These are phyloP conservation scores for Canariomyces notabilis DNA, from an alignment of 2,329 filamentous ascomycete genomes.

Conservation along the genomic window DNA sequence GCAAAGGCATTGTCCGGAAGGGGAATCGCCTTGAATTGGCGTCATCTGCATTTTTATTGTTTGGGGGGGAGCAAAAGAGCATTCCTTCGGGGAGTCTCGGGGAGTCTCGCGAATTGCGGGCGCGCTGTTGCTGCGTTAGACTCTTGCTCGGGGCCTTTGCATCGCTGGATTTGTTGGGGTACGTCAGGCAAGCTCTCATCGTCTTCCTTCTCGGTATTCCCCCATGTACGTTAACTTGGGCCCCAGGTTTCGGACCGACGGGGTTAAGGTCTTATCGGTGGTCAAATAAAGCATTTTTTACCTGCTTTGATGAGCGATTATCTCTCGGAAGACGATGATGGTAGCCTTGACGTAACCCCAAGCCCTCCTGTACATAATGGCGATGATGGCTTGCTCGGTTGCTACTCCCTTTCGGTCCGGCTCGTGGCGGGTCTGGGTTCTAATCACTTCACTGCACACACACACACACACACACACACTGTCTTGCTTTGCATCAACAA, in stretches of 20 bases:
- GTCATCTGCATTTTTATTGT: slow-evolving; percentile 26
- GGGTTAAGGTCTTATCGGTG: slow-evolving; percentile 33
- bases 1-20: slow-evolving; percentile 15
- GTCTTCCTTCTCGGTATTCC: slow-evolving; percentile 54
- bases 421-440: slow-evolving; percentile 15
- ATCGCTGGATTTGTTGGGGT: slow-evolving; percentile 36
- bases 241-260: slow-evolving; percentile 30
- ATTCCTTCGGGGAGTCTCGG: background rate
- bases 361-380: slow-evolving; percentile 41
- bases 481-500: background rate
- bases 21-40: slow-evolving; percentile 21
- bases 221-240: slow-evolving; percentile 62
- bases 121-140: too few species aligned
- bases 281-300: slow-evolving; percentile 46
- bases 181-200: slow-evolving; percentile 65
- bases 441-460: slow-evolving; percentile 1
- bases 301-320: slow-evolving; percentile 35
- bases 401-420: slow-evolving; percentile 17
- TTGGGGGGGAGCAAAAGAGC: slow-evolving; percentile 6
- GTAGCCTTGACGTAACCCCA: slow-evolving; percentile 50
- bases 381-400: slow-evolving; percentile 29
- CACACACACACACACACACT: too few species aligned
- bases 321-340: slow-evolving; percentile 58
- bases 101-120: too few species aligned
- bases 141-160: slow-evolving; percentile 18